These are phyloP conservation scores for Neurospora tetraspora DNA, from an alignment of 495 filamentous ascomycete species.

Conservation along the genomic window DNA sequence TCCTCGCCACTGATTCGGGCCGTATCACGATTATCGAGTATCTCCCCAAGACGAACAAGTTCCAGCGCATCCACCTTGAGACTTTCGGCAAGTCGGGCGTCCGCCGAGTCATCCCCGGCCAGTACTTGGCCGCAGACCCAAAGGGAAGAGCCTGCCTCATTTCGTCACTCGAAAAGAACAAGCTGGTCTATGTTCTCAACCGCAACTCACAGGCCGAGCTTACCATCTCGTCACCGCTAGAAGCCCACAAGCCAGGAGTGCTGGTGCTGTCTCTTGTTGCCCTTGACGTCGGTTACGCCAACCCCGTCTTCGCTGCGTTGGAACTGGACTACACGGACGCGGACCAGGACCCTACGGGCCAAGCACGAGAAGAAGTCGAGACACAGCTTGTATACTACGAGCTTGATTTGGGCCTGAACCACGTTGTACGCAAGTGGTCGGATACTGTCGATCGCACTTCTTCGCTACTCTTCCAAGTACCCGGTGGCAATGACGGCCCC, in stretches of 20 bases:
- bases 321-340: constrained; percentile 89
- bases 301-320: constrained; percentile 88
- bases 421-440: constrained; percentile 92
- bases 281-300: constrained; percentile 91
- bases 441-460: constrained; percentile 87
- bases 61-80: constrained; percentile 84
- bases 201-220: constrained; percentile 88
- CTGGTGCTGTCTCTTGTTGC: constrained; percentile 78
- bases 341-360: constrained; percentile 82
- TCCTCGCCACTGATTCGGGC: constrained; percentile 90
- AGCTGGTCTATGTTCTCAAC: constrained; percentile 97
- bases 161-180: constrained; percentile 95
- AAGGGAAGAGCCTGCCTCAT: constrained; percentile 92
- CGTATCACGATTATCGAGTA: constrained; percentile 93
- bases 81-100: constrained; percentile 98
- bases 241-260: constrained; percentile 92
- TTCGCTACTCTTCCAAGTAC: constrained; percentile 87
- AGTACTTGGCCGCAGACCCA: constrained; percentile 89
- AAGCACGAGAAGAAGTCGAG: constrained; percentile 70
- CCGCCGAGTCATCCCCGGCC: constrained; percentile 84
- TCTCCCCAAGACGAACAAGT: constrained; percentile 72
- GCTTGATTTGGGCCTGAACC: constrained; percentile 90
- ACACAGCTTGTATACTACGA: constrained; percentile 95
- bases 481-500: constrained; percentile 85
- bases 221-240: constrained; percentile 93